Evolutionary conservation across 1,284 basidiomycete genomes (phyloP).

Genomic region (Ceratobasidium sp.): DNA sequence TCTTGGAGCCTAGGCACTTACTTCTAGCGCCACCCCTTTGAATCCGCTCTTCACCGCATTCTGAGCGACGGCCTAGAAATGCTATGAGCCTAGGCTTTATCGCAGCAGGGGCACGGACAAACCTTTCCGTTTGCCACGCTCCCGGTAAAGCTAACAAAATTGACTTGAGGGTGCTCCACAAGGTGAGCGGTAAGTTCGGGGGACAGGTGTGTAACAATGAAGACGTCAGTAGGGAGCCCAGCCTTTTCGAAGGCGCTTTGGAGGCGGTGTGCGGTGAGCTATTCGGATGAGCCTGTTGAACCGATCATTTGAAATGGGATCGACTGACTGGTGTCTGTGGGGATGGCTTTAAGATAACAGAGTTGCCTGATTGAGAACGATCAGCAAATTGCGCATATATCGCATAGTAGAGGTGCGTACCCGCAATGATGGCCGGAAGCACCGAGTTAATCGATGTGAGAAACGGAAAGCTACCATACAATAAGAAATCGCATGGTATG

Average conservation of each 20-base stretch:
- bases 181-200: slow-evolving; percentile 69
- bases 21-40: slow-evolving; percentile 81
- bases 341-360: slow-evolving; percentile 91
- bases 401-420: slow-evolving; percentile 9
- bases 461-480: slow-evolving; percentile 76
- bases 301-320: not conserved
- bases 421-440: slow-evolving; percentile 83
- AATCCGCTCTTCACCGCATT: slow-evolving; percentile 69
- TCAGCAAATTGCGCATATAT: slow-evolving; percentile 20
- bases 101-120: slow-evolving; percentile 46
- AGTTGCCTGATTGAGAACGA: slow-evolving; percentile 65
- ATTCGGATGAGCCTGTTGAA: not conserved
- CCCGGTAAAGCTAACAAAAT: slow-evolving; percentile 91
- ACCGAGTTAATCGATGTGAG: slow-evolving; percentile 89
- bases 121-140: slow-evolving; percentile 62
- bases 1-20: slow-evolving; percentile 46
- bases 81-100: slow-evolving; percentile 48
- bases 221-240: slow-evolving; percentile 76
- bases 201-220: slow-evolving; percentile 83
- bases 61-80: slow-evolving; percentile 68
- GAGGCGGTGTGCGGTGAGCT: slow-evolving; percentile 81
- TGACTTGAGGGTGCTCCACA: slow-evolving; percentile 71
- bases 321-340: slow-evolving; percentile 80
- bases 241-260: slow-evolving; percentile 70
- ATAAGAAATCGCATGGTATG: slow-evolving; percentile 42